Evolutionary conservation across 805 yeast species (phyloP), one percentile per base, ranked within the genome.

Genomic region (Candida verbasci): DNA sequence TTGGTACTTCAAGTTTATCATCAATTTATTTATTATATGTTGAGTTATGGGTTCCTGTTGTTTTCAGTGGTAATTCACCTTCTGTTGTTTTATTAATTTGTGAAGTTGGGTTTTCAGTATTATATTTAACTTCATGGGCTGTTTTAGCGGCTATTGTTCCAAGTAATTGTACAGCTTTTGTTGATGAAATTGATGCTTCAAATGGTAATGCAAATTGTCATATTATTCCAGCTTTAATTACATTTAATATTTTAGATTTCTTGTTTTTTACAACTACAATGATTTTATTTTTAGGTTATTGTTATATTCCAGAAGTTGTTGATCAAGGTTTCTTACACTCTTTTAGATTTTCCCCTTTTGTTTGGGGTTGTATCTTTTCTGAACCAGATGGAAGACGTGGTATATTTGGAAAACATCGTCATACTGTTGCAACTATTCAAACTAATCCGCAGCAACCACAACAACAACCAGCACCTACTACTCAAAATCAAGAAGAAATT

Each of bases 241-340:
- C 44, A 3, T 41, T 41, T 18, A 34, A 39, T 6, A 34, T 41
- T 10, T 29, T 41, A 6, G 39, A 41, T 9, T 41, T 41, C 41
- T 31, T 41, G 6, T 33, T 37, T 22, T 41, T 41, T 15, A 30
- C 39, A 20, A 27, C 41, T 4, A 32, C 36, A 28, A 17, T 30
- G 7, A 18, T 34, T 2, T 34, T 41, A 20, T 41, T 41, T 17
- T 24, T 33, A 9, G 5, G 33, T 9, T 41, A 32, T 21, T 30
- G 32, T n/a, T 37, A 23, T 29, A 21, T 32, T 20, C 41, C 44
- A 3, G 38, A 37, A 29, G 14, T 30, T 9, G 17, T 8, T 12
- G 24, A 31, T 6, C 24, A 28, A 24, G 38, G 44, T n/a, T 9
- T 31, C 8, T 24, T 24, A 4, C 41, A 40, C 24, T n/a, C 22